A percentile compares a stretch with the other conserved stretches of the same genome.
phyloP scores from a whole-genome alignment of 1,139 yeast genomes.

The Magnusiomyces suaveolens region DNA sequence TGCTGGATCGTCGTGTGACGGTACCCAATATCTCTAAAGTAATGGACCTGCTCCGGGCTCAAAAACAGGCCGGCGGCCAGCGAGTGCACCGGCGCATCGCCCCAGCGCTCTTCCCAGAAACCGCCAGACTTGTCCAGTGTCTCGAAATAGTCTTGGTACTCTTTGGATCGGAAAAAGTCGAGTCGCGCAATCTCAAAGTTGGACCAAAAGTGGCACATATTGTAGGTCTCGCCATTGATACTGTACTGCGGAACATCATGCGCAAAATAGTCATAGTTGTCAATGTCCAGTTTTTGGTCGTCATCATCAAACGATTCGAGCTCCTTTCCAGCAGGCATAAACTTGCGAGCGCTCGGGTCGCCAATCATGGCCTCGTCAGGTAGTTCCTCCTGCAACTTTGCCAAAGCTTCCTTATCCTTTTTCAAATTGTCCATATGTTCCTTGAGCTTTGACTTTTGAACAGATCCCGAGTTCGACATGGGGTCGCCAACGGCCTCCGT shows the following conservation, averaged over 20 bases:
- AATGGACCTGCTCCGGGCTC: conserved; percentile 61
- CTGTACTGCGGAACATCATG: conserved; percentile 28
- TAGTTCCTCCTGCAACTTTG: conserved; percentile 17
- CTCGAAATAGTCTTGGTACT: conserved; percentile 56
- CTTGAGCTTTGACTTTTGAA: conserved; percentile 17
- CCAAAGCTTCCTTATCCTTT: conserved; percentile 19
- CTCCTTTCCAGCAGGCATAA: conserved; percentile 10
- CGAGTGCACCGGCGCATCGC: conserved; percentile 90
- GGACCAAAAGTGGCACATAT: conserved; percentile 86
- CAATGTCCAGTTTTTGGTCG: conserved; percentile 13
- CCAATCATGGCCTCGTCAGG: conserved; percentile 18
- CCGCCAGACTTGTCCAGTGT: conserved; percentile 66
- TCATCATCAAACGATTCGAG: conserved; percentile 9
- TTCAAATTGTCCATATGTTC: conserved; percentile 27
- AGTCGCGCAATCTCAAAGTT: conserved; percentile 84
- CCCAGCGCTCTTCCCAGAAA: conserved; percentile 84
- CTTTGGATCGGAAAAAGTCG: conserved; percentile 55
- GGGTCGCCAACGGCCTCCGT: conserved; percentile 16
- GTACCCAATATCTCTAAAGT: conserved; percentile 85
- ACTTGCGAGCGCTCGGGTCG: conserved; percentile 2
- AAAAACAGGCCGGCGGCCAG: conserved; percentile 69
- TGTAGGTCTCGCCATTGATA: conserved; percentile 58
- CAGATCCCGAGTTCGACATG: conserved; percentile 20
- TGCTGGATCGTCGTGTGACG: conserved; percentile 69
- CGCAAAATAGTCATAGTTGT: conserved; percentile 14